phyloP scores from a whole-genome alignment of 257 asterid genomes.

The Primulina eburnea region DNA sequence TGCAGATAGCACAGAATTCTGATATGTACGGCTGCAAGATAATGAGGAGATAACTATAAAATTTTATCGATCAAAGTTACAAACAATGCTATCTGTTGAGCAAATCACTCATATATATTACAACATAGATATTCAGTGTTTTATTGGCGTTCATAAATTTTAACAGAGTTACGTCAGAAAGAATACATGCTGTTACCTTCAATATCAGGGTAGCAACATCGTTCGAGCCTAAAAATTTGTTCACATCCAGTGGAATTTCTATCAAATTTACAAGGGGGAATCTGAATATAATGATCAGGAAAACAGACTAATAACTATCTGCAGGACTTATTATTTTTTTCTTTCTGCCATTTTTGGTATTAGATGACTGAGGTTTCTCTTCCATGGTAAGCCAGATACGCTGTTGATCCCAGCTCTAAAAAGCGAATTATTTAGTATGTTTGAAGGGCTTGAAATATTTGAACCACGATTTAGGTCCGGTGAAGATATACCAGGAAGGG shows the following conservation, averaged over 20 bases:
- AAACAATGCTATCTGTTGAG: neutral
- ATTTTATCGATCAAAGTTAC: no score
- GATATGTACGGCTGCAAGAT: neutral
- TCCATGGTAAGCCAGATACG: slow-evolving; percentile 26
- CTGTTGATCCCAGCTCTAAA: slow-evolving; percentile 27
- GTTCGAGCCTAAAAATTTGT: neutral
- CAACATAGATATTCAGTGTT: neutral
- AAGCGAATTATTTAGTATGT: slow-evolving; percentile 23
- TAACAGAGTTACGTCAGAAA: neutral
- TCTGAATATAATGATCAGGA: neutral
- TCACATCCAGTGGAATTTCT: neutral
- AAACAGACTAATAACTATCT: slow-evolving; percentile 17
- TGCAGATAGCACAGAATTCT: neutral
- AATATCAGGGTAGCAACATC: slow-evolving; percentile 14
- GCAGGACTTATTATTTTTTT: slow-evolving; percentile 16
- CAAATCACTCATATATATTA: neutral
- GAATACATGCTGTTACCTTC: slow-evolving; percentile 13
- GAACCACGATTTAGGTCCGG: slow-evolving; percentile 37
- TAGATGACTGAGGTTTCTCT: slow-evolving; percentile 34
- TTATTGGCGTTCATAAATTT: neutral
- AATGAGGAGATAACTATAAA: neutral
- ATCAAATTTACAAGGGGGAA: neutral
- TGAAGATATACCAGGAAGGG: slow-evolving; percentile 36
- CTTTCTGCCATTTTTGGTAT: slow-evolving; percentile 33
- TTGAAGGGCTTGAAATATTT: slow-evolving; percentile 31